Conservation (phyloP, 2,329 filamentous ascomycete genomes). For the Metarhizium sp. region DNA sequence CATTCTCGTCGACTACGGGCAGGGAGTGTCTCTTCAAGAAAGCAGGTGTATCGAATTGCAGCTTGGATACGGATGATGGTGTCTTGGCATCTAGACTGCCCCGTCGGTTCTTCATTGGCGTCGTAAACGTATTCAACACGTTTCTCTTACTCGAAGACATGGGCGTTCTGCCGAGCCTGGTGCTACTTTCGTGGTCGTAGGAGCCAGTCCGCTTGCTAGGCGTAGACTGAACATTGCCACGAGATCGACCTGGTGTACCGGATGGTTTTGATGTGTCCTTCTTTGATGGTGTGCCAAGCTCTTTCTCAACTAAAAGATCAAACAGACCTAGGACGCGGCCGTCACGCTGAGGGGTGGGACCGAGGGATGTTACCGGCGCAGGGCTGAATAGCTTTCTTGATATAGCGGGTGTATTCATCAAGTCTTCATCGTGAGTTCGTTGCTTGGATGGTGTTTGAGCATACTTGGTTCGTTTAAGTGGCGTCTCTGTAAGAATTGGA, state of each 20-base stretch:
- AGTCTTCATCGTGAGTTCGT: slow-evolving; percentile 28
- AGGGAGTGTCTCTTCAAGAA: slow-evolving; percentile 49
- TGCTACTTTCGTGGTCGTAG: slow-evolving; percentile 17
- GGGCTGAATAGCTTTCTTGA: slow-evolving; percentile 53
- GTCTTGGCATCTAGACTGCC: slow-evolving; percentile 30
- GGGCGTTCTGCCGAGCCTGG: slow-evolving; percentile 37
- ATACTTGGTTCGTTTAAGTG: slow-evolving; percentile 41
- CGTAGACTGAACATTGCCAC: slow-evolving; percentile 26
- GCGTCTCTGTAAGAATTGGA: slow-evolving; percentile 29
- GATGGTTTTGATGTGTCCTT: slow-evolving; percentile 17
- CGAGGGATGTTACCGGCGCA: slow-evolving; percentile 50
- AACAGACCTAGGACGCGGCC: slow-evolving; percentile 71
- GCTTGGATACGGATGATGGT: slow-evolving; percentile 42
- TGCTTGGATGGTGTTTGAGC: slow-evolving; percentile 37
- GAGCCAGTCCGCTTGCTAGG: slow-evolving; percentile 33
- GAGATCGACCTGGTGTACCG: slow-evolving; percentile 4
- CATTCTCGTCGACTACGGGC: slow-evolving; percentile 47
- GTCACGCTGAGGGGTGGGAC: slow-evolving; percentile 72
- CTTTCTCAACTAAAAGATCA: slow-evolving; percentile 51
- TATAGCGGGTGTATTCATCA: slow-evolving; percentile 45
- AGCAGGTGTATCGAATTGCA: slow-evolving; percentile 59
- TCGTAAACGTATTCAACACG: slow-evolving; percentile 54
- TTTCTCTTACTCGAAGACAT: slow-evolving; percentile 50
- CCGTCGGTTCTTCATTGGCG: slow-evolving; percentile 47
- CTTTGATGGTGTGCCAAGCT: slow-evolving; percentile 40